Percentiles rank a stretch among this genome's conserved stretches.
phyloP scores from a whole-genome alignment of 2,329 filamentous ascomycete genomes.

The Diaporthe citrichinensis region DNA sequence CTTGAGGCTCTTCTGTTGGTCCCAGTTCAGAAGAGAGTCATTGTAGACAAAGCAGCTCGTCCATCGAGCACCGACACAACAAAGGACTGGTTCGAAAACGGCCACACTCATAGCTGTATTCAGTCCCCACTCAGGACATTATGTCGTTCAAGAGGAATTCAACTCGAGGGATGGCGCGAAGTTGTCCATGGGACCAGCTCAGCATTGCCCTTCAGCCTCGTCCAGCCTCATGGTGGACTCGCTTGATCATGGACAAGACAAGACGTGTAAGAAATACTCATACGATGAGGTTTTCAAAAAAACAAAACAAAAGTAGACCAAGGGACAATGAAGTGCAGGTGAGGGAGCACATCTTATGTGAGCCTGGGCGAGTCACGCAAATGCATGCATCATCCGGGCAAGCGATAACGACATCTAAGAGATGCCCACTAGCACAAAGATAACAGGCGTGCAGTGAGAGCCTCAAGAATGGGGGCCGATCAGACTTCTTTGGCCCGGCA shows the following conservation, averaged over 20 bases:
- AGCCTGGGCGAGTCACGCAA: conserved; percentile 16
- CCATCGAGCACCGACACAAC: background rate
- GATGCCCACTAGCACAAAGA: conserved; percentile 24
- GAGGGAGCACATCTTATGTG: conserved; percentile 11
- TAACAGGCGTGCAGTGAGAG: conserved; percentile 18
- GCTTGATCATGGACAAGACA: background rate
- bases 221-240: background rate
- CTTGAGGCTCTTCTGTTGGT: background rate
- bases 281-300: background rate
- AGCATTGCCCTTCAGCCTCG: background rate
- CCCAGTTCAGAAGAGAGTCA: background rate
- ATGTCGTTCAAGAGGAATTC: background rate
- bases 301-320: background rate
- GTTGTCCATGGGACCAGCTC: too few species aligned
- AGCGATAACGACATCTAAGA: conserved; percentile 40
- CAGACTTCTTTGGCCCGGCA: background rate
- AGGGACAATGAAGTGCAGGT: background rate
- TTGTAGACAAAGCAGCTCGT: conserved; percentile 23
- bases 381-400: conserved; percentile 35
- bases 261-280: background rate
- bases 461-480: background rate
- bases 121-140: background rate
- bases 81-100: conserved; percentile 25
- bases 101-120: conserved; percentile 1
- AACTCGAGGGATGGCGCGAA: background rate